A percentile compares a stretch with the other conserved stretches of the same genome.
Evolutionary conservation across 345 rosid genomes (phyloP).

Genomic region (Dipteronia dyeriana): DNA sequence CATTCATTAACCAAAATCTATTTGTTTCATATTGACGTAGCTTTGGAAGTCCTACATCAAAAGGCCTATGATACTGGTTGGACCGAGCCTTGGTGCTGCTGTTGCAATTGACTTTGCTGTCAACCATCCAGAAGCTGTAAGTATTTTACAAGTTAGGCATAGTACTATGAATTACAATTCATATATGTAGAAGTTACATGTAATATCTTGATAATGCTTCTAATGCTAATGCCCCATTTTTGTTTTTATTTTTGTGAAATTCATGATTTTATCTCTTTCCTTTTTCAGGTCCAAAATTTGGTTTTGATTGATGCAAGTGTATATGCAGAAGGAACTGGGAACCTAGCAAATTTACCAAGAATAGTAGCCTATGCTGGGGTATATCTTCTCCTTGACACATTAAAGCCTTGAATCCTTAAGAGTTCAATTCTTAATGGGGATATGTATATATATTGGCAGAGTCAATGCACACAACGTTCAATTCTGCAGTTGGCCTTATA

Average conservation of each 20-base stretch:
- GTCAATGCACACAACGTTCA: neutral
- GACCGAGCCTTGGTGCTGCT: constrained; percentile 98
- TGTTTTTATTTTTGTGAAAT: neutral
- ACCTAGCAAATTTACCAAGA: constrained; percentile 71
- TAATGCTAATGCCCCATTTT: neutral
- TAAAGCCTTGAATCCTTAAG: neutral
- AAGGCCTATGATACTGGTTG: constrained; percentile 81
- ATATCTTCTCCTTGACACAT: constrained; percentile 24
- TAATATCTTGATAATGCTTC: neutral
- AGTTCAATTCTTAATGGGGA: neutral
- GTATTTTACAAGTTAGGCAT: constrained; percentile 20
- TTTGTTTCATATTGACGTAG: constrained; percentile 36
- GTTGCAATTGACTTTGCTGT: constrained; percentile 81
- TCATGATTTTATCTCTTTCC: neutral
- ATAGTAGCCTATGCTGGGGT: constrained; percentile 87
- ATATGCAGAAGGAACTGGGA: constrained; percentile 88
- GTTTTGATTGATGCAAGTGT: constrained; percentile 90
- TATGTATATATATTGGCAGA: neutral
- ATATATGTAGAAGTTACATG: neutral
- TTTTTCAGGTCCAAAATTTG: constrained; percentile 66
- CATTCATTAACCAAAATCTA: constrained; percentile 11
- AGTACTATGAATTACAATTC: neutral
- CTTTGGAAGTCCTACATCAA: constrained; percentile 81
- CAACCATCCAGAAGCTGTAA: constrained; percentile 85
- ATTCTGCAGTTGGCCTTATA: neutral